Evolutionary conservation across 495 filamentous ascomycete species (phyloP), one percentile per base, ranked within the genome.

Genomic region (Penicillium maclennaniae): DNA sequence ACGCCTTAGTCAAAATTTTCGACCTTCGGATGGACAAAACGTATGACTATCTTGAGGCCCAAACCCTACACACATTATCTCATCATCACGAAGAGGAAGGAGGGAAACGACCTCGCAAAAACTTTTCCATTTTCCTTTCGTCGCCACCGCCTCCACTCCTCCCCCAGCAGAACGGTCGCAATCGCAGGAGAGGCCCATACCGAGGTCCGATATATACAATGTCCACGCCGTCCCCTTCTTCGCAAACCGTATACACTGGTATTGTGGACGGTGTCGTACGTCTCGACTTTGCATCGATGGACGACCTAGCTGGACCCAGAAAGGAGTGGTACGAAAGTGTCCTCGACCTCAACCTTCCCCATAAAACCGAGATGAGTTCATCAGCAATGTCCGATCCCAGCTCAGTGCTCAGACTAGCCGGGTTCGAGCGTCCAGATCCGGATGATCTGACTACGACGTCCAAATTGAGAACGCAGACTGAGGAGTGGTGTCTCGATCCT

Each of bases 1-100:
- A 86, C 58, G 77, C 75, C 40, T 59, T 85, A 15, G 62, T 88
- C 8, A 87, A 87, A 56, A 61, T 86, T 2, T 88, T 87, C 53
- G 83, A 88, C 59, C 63, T 88, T 31, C 81, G 85, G 36, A 74
- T 83, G 69, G 63, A 67, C 9, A 79, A 74, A 7, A 69, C 66
- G 6, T 80, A 78, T 63, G 68, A 53, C 49, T 70, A 73, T 45
- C 69, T 66, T 28, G 60, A 74, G 17, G 56, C 71, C 23, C 56
- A 60, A 21, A 14, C 28, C 3, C 42, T 47, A 20, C 38, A 19
- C 7, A 43, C 56, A 39, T 41, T 42, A 50, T 19, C 27, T 3
- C 47, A 47, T 34, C 16, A 31, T 31, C 7, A 31, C 2, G 31
- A 44, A 14, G 16, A 42, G 6, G 48, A 47, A 20, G 23, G 31